Evolutionary conservation across 257 asterid genomes (phyloP).

Genomic region (Capsicum baccatum): DNA sequence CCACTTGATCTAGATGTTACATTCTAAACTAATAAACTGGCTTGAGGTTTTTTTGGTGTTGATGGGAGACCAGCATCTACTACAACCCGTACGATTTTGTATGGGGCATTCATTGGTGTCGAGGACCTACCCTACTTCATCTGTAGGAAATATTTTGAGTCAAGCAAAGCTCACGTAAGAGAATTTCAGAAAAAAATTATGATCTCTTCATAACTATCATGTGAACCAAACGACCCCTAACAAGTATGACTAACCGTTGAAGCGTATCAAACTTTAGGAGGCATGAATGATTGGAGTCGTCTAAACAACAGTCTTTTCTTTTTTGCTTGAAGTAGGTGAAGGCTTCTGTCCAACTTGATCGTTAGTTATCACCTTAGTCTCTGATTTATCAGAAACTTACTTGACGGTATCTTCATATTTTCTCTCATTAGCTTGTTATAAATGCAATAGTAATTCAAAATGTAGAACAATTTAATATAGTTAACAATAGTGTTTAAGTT

Average conservation of each 20-base stretch:
- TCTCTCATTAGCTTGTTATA: too few species aligned
- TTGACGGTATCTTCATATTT: too few species aligned
- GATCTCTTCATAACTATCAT: neutral
- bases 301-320: neutral
- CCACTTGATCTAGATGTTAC: slow-evolving; percentile 18
- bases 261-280: neutral
- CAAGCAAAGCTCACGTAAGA: neutral
- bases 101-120: neutral
- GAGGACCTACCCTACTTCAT: slow-evolving; percentile 36
- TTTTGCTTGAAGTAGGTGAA: neutral
- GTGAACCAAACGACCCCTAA: too few species aligned
- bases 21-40: neutral
- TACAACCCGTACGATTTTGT: slow-evolving; percentile 33
- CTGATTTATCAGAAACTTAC: too few species aligned
- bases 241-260: slow-evolving; percentile 29
- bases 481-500: neutral
- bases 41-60: neutral
- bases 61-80: slow-evolving; percentile 9
- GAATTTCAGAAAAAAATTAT: neutral
- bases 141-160: slow-evolving; percentile 36
- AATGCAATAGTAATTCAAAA: too few species aligned
- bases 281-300: neutral
- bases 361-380: too few species aligned
- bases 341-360: too few species aligned
- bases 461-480: neutral